phyloP scores from a whole-genome alignment of 768 basidiomycete genomes.

The Steccherinum ochraceum region DNA sequence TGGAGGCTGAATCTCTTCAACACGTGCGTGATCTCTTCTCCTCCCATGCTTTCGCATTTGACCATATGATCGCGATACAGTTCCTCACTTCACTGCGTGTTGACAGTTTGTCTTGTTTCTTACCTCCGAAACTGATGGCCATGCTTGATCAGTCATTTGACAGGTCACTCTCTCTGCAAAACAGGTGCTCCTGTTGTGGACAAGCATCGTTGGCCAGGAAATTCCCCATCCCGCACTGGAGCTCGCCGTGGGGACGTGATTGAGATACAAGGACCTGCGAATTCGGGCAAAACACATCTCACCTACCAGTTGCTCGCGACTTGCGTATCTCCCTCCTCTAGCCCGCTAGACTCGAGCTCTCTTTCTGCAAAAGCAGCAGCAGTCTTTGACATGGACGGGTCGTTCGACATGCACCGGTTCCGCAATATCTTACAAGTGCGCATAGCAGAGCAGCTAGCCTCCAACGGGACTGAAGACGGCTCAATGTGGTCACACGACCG shows the following conservation, averaged over 20 bases:
- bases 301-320: constrained; percentile 56
- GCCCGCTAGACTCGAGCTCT: constrained; percentile 23
- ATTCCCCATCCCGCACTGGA: not conserved
- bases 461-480: not conserved
- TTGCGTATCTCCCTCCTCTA: constrained; percentile 44
- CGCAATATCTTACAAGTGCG: constrained; percentile 44
- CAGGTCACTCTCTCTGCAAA: not conserved
- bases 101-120: not conserved
- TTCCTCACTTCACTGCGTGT: not conserved
- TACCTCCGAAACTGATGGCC: not conserved
- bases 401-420: constrained; percentile 55
- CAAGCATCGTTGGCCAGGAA: not conserved
- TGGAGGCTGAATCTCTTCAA: constrained; percentile 29
- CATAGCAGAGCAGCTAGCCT: constrained; percentile 27
- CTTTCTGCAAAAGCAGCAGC: constrained; percentile 64
- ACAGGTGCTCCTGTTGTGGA: not conserved
- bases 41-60: not conserved
- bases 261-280: constrained; percentile 70
- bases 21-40: constrained; percentile 16
- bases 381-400: constrained; percentile 64
- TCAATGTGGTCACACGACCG: not conserved
- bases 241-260: constrained; percentile 51
- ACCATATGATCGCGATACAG: not conserved
- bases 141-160: not conserved
- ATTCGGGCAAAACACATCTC: constrained; percentile 76